Base-by-base conservation (phyloP, 345 rosid species). In the Melaleuca quinquenervia region DNA sequence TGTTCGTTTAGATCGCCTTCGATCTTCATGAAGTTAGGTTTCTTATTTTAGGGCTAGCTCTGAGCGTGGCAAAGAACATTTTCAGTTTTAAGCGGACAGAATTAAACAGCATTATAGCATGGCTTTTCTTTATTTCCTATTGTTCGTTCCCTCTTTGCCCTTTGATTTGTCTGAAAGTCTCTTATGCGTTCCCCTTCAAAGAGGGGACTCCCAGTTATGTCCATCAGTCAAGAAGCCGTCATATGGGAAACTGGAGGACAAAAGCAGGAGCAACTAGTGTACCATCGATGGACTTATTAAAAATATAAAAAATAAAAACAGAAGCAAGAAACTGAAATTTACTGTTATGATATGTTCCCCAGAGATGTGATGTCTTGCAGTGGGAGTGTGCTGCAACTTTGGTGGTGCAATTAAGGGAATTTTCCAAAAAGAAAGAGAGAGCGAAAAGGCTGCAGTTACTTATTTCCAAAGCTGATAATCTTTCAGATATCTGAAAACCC, bases 311-410 rank as follows among this genome's bases (percentile, higher is more conserved):
- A 49, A 5, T 7, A 14, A 85, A 32, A 78, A 48, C n/a, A 51
- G 32, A 84, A 27, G 52, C 83, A 82, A 80, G 50, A 48, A 82
- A 41, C 52, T 82, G 50, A 49, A 82, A 70, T 70, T 58, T 70
- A 64, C 48, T 64, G 45, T 64, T 64, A 36, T 32, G 78, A 70
- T 70, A 70, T 64, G 78, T 64, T 64, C 48, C 48, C 78, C 78
- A 41, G 78, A 70, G 78, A 70, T 70, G 78, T 70, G 78, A 70
- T 88, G 90, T 84, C 87, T 85, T 84, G 84, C 90, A 85, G 91
- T 64, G 83, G 21, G 74, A 82, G 82, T 82, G 90, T 80, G 87
- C 84, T 82, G 41, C 41, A 75, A 84, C 83, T 83, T 84, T 86
- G 82, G 70, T 76, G 83, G 41, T 75, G 89, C 83, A 84, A 52